Percentiles rank a stretch among this genome's conserved stretches.
phyloP scores from a whole-genome alignment of 129 eudicot species.

The Chrysanthemum makinoi region DNA sequence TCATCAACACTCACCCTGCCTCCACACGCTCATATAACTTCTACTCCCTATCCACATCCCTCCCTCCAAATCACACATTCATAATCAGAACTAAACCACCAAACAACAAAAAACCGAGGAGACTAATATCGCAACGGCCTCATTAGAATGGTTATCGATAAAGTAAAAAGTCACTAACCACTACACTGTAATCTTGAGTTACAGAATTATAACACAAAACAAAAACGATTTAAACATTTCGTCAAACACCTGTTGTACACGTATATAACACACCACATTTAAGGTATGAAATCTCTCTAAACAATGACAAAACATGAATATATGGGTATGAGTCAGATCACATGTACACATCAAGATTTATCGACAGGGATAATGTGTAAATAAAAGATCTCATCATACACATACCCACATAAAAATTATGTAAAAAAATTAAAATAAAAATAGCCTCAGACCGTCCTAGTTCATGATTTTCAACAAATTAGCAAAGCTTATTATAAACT shows the following conservation, averaged over 20 bases:
- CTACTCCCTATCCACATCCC: constrained; percentile 30
- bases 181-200: no score
- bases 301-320: neutral
- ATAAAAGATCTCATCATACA: constrained; percentile 51
- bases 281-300: neutral
- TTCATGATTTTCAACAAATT: constrained; percentile 52
- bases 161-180: no score
- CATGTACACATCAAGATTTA: constrained; percentile 44
- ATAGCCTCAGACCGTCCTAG: constrained; percentile 96
- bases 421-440: neutral
- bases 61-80: constrained; percentile 50
- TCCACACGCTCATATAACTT: constrained; percentile 37
- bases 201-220: no score
- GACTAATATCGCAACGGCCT: no score
- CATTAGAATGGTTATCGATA: no score
- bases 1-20: constrained; percentile 52
- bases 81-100: constrained; percentile 82
- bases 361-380: constrained; percentile 91
- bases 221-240: no score
- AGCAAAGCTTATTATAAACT: constrained; percentile 18
- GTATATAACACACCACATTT: no score
- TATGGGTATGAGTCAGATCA: constrained; percentile 45
- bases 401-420: constrained; percentile 9
- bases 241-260: no score
- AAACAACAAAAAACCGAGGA: constrained; percentile 56